A percentile compares a stretch with the other conserved stretches of the same genome.
Conservation (phyloP, 2,329 filamentous ascomycete genomes). For the Alternaria sp. region DNA sequence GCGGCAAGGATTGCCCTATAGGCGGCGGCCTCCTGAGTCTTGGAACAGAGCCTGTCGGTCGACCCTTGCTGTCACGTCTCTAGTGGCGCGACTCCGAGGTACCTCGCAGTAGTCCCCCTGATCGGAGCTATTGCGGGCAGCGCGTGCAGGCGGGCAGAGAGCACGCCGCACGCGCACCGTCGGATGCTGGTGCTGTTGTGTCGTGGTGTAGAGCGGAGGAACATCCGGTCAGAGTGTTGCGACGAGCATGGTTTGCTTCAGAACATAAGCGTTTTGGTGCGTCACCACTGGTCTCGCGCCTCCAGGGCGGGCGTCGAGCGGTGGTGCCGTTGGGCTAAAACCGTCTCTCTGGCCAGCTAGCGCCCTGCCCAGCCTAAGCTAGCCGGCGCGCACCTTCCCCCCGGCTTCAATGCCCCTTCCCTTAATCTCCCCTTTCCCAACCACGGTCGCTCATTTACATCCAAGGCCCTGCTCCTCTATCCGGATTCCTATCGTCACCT, state of each 20-base stretch:
- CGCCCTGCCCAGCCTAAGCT: constrained; percentile 13
- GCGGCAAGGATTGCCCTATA: constrained; percentile 29
- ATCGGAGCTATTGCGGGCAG: constrained; percentile 13
- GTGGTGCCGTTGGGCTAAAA: constrained; percentile 19
- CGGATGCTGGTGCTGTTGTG: not conserved
- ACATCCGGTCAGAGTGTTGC: constrained; percentile 11
- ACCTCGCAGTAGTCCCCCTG: constrained; percentile 12
- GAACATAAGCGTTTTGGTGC: constrained; percentile 21
- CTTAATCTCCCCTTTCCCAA: constrained; percentile 44
- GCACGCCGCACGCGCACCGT: not conserved
- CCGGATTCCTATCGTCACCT: constrained; percentile 45
- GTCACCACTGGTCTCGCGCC: constrained; percentile 21
- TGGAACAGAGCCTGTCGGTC: constrained; percentile 15
- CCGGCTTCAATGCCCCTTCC: constrained; percentile 40
- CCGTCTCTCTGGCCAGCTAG: constrained; percentile 8
- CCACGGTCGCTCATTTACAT: constrained; percentile 45
- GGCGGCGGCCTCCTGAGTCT: constrained; percentile 23
- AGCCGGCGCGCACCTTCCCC: constrained; percentile 31
- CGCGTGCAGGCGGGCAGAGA: constrained; percentile 2
- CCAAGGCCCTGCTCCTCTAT: constrained; percentile 40
- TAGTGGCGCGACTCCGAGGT: constrained; percentile 16
- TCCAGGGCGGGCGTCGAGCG: constrained; percentile 24
- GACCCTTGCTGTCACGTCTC: constrained; percentile 10
- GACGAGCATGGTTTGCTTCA: constrained; percentile 18
- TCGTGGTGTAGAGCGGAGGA: constrained; percentile 1